Evolutionary conservation across 1,284 basidiomycete species (phyloP).

Genomic region (Trametes sp.): DNA sequence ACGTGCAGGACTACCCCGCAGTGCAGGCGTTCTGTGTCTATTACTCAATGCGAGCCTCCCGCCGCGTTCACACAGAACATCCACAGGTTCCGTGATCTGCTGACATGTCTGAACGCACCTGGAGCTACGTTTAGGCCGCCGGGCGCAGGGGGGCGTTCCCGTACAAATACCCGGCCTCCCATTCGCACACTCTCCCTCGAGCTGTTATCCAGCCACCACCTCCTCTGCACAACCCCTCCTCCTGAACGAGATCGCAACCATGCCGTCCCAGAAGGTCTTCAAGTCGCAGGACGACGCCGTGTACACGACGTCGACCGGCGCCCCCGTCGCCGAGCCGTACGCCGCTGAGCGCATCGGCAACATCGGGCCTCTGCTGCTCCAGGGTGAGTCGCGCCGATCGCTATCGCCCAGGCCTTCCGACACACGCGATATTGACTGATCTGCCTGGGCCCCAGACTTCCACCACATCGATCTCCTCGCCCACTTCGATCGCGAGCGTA

Average conservation of each 20-base stretch:
- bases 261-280: slow-evolving; percentile 73
- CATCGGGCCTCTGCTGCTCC: slow-evolving; percentile 85
- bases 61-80: slow-evolving; percentile 22
- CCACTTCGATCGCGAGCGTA: slow-evolving; percentile 94
- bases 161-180: slow-evolving; percentile 35
- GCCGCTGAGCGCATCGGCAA: slow-evolving; percentile 78
- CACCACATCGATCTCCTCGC: slow-evolving; percentile 89
- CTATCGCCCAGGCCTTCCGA: neutral
- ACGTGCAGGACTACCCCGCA: slow-evolving; percentile 29
- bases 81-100: slow-evolving; percentile 31
- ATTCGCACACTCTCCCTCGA: slow-evolving; percentile 27
- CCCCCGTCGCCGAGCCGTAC: slow-evolving; percentile 76
- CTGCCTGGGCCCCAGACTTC: slow-evolving; percentile 75
- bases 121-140: slow-evolving; percentile 22
- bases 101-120: slow-evolving; percentile 27
- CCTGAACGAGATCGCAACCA: slow-evolving; percentile 37
- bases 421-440: slow-evolving; percentile 23
- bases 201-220: slow-evolving; percentile 28
- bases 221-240: slow-evolving; percentile 10
- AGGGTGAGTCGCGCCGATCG: slow-evolving; percentile 64
- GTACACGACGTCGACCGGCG: slow-evolving; percentile 89
- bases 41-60: slow-evolving; percentile 32
- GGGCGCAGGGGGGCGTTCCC: slow-evolving; percentile 21
- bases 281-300: slow-evolving; percentile 61
- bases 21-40: slow-evolving; percentile 24